Base-by-base conservation (phyloP, 2,329 filamentous ascomycete species). In the Fusarium neocosmosporiellum region DNA sequence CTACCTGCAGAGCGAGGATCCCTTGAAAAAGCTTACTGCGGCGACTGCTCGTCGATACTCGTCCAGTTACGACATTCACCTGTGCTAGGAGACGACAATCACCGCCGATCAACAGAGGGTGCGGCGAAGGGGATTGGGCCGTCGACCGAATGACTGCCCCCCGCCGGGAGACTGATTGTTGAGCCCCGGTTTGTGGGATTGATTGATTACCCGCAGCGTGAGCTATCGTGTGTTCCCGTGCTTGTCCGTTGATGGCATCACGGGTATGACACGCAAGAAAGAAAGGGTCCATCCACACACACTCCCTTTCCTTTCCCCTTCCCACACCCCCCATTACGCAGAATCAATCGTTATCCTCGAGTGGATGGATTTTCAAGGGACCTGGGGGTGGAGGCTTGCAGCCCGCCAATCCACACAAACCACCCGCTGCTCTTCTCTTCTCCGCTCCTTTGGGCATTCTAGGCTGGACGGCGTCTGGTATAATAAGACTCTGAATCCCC, bases 51-150 rank as follows among this genome's bases (percentile, higher is more conserved):
- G 43, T 63, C 24, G 37, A 53, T 36, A 63, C 34, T 74, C 65
- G 41, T 62, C 54, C 36, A 71, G 63, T 69, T 77, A 78, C 73
- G 76, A 76, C 67, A 78, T 77, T 63, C 66, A 59, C 68, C 65
- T 72, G 62, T 69, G 66, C 76, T 77, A 77, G 64, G 65, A 29
- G 63, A 64, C 60, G 72, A 77, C 67, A 70, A 78, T 77, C 75
- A 75, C 41, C 71, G 75, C 43, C 61, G 75, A 77, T 77, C 75
- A 53, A 53, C 69, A 54, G 62, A 43, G 34, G 46, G 69, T 60
- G 66, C 67, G 62, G 65, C 65, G 33, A 68, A 33, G 63, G 50
- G 27, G 46, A 74, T 76, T 75, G 75, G 75, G 14, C 48, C 58
- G 61, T 29, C 54, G 43, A 24, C 59, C 20, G 16, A 43, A 39